A percentile compares a stretch with the other conserved stretches of the same genome.
Evolutionary conservation across 768 basidiomycete species (phyloP).

Genomic region (Auricularia sp.): DNA sequence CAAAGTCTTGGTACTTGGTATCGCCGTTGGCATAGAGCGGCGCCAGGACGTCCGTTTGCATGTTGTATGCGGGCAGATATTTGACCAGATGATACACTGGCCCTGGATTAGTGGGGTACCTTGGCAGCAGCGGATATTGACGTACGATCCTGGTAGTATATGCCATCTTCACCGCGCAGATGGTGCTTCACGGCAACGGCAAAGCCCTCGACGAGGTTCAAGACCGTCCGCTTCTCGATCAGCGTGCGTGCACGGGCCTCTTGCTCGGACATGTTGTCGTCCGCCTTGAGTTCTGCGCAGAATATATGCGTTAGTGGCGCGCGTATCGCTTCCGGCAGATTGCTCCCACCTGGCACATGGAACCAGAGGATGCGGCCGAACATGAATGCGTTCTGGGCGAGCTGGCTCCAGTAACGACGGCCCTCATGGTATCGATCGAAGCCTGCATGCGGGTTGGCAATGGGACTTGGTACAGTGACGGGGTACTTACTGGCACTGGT

Average conservation of each 20-base stretch:
- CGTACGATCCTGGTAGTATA: slow-evolving; percentile 4
- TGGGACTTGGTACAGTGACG: not conserved
- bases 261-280: not conserved
- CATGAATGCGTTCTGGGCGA: slow-evolving; percentile 1
- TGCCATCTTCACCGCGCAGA: slow-evolving; percentile 3
- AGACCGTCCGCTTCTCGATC: slow-evolving; percentile 4
- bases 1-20: not conserved
- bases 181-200: slow-evolving; percentile 6
- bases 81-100: slow-evolving; percentile 4
- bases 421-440: slow-evolving; percentile 1
- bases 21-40: not conserved
- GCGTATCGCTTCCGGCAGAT: not conserved
- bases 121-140: not conserved
- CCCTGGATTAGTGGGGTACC: not conserved
- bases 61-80: slow-evolving; percentile 2
- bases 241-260: not conserved
- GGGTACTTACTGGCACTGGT: not conserved
- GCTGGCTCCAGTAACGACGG: slow-evolving; percentile 1
- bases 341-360: not conserved
- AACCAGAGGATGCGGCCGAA: slow-evolving; percentile 2
- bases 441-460: not conserved
- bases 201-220: slow-evolving; percentile 7
- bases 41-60: not conserved
- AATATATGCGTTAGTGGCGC: not conserved
- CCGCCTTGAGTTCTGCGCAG: not conserved